These are phyloP conservation scores for Fusarium verticillioides DNA, from an alignment of 2,329 filamentous ascomycete species.

Conservation along the genomic window DNA sequence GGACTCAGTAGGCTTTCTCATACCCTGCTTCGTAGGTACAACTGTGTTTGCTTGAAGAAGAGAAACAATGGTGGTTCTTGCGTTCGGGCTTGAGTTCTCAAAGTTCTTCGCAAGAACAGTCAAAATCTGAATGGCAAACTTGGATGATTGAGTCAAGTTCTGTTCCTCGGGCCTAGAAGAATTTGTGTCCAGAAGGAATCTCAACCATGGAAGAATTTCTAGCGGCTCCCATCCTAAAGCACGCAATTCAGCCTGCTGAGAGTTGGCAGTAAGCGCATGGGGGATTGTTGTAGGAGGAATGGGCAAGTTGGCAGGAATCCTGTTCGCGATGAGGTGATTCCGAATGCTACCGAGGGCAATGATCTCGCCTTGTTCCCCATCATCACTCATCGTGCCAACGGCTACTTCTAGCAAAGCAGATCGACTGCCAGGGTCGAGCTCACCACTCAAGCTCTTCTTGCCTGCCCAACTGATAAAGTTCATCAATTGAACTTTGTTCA, in stretches of 20 bases:
- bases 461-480: constrained; percentile 89
- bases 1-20: constrained; percentile 85
- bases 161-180: constrained; percentile 69
- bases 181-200: constrained; percentile 78
- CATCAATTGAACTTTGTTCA: constrained; percentile 80
- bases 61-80: constrained; percentile 72
- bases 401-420: constrained; percentile 81
- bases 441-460: constrained; percentile 74
- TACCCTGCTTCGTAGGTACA: constrained; percentile 90
- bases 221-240: constrained; percentile 88
- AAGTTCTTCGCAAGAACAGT: constrained; percentile 88
- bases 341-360: constrained; percentile 81
- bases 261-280: constrained; percentile 79
- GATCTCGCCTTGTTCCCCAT: constrained; percentile 73
- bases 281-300: constrained; percentile 85
- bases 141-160: constrained; percentile 75
- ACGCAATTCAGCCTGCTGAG: constrained; percentile 75
- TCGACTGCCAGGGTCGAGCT: constrained; percentile 76
- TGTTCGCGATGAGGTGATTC: constrained; percentile 79
- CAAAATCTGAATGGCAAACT: constrained; percentile 82
- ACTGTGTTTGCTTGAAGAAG: constrained; percentile 76
- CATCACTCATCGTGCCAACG: constrained; percentile 74
- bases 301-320: constrained; percentile 83
- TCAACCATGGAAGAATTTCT: constrained; percentile 86
- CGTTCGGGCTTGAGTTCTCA: constrained; percentile 77